Base-by-base conservation (phyloP, 148 eudicot genomes). In the Cornus controversa region DNA sequence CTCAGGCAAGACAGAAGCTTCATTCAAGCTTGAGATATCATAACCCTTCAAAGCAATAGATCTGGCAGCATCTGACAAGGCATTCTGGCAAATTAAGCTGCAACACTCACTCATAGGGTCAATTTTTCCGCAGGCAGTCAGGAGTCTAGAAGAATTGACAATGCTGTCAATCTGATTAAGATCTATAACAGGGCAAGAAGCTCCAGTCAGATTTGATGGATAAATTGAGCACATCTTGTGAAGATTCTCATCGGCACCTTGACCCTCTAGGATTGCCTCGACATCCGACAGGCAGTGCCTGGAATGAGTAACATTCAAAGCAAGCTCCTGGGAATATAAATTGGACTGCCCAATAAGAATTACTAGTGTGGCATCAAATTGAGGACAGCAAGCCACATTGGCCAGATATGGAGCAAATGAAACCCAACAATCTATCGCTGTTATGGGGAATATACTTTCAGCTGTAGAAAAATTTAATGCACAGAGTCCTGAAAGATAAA, bases 311-410 rank as follows among this genome's bases (percentile, higher is more conserved):
- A 3, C 54, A 74, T 77, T 82, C 63, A 82, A 76, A 18, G 81
- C 72, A 70, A 85, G 83, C 18, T 58, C 68, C 58, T 74, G 37
- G 2, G 79, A 47, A 36, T 58, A 31, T 66, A 66, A 54, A 69
- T 83, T 74, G 53, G 74, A 80, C 15, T 76, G 79, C n/a, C 85
- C 88, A 20, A 82, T 71, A 37, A 85, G 83, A 62, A 82, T 80
- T 10, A 25, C 75, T 24, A 85, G n/a, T 4, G 74, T 70, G 79
- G 81, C 85, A 31, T 70, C 53, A 27, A 79, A 63, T 60, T 85
- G 88, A 77, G 88, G 85, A 72, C 88, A 82, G 58, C 88, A 82
- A 25, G 77, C 80, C 25, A 75, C 85, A 62, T 79, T 85, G 5
- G 88, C 82, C 27, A 85, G 73, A 37, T 80, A 82, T 28, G 85